Evolutionary conservation across 2,329 filamentous ascomycete genomes (phyloP).

Genomic region (Penicillium brevicompactum): DNA sequence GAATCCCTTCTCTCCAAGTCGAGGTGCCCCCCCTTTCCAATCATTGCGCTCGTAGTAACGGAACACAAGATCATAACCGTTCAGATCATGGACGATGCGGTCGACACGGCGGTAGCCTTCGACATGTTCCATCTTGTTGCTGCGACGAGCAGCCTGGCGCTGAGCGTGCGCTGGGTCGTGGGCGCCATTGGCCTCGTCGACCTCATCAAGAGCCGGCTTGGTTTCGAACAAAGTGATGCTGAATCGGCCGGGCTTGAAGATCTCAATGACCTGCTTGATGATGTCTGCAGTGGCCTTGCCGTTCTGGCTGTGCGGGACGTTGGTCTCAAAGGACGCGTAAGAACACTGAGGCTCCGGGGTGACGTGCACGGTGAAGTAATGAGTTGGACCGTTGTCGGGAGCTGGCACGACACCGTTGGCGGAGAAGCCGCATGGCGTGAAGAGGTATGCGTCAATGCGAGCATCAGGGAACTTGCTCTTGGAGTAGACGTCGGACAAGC

Average conservation of each 20-base stretch:
- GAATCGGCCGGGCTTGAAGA: constrained; percentile 98
- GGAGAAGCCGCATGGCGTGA: constrained; percentile 94
- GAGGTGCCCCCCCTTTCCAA: constrained; percentile 67
- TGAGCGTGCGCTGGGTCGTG: constrained; percentile 45
- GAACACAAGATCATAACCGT: constrained; percentile 96
- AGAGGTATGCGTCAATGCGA: constrained; percentile 92
- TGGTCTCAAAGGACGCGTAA: constrained; percentile 97
- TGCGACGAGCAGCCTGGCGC: constrained; percentile 46
- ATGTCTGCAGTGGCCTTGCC: constrained; percentile 88
- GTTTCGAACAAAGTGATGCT: constrained; percentile 96
- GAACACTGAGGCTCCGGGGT: constrained; percentile 97
- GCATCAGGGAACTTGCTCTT: constrained; percentile 85
- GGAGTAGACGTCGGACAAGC: constrained; percentile 86
- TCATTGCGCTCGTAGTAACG: constrained; percentile 92
- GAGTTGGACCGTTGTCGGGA: constrained; percentile 63
- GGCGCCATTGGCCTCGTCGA: constrained; percentile 31
- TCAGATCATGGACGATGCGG: constrained; percentile 94
- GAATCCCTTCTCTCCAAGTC: constrained; percentile 57
- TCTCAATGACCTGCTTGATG: constrained; percentile 88
- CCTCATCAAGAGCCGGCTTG: constrained; percentile 58
- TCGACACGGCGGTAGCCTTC: constrained; percentile 87
- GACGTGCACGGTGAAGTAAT: constrained; percentile 98
- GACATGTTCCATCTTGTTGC: constrained; percentile 71
- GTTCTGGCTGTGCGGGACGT: constrained; percentile 85
- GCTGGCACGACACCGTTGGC: constrained; percentile 94